Base-by-base conservation (phyloP, 306 rosid species). In the Cicer cuneatum region DNA sequence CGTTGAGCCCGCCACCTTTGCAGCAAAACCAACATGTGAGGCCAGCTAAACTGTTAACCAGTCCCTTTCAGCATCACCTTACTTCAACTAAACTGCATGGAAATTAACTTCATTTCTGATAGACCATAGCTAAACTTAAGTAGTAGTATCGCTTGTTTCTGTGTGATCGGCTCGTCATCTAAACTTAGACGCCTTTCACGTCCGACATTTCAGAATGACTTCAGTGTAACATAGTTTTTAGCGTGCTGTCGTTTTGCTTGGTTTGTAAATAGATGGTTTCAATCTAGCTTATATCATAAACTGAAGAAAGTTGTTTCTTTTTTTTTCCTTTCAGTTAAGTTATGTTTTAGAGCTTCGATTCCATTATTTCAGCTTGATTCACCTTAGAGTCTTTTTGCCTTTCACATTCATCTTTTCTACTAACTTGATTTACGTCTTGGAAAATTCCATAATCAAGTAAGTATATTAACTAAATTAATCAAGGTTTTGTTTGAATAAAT, bases 141-240 rank as follows among this genome's bases (percentile, higher is more conserved):
- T 67, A 67, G 58, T 57, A 80, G 69, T 69, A 64, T 66, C 70
- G 61, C 49, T 53, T 82, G 52, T 78, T 69, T 83, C 61, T 60
- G 81, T 79, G 74, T 74, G 82, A 48, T 57, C 15, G 24, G 65
- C 53, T 73, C 64, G 71, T 77, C 80, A 58, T 82, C 78, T 84
- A 71, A 57, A 67, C 80, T 83, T 74, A 56, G 83, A 79, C 80
- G 80, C 77, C 76, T 51, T 80, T 73, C 67, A 75, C 85, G 82
- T 79, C 69, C 73, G 53, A 70, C 81, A 82, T 69, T 66, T 75
- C 83, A 75, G 75, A 78, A 40, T 86, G 85, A 84, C 83, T 77
- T 21, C 43, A 9, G 74, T 77, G 80, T 69, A 76, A 59, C 74
- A 61, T 69, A 75, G 69, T 13, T 33, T 59, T 59, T 59, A 59